Evolutionary conservation across 163 green algal species (phyloP).

Genomic region (Scenedesmus sp.): DNA sequence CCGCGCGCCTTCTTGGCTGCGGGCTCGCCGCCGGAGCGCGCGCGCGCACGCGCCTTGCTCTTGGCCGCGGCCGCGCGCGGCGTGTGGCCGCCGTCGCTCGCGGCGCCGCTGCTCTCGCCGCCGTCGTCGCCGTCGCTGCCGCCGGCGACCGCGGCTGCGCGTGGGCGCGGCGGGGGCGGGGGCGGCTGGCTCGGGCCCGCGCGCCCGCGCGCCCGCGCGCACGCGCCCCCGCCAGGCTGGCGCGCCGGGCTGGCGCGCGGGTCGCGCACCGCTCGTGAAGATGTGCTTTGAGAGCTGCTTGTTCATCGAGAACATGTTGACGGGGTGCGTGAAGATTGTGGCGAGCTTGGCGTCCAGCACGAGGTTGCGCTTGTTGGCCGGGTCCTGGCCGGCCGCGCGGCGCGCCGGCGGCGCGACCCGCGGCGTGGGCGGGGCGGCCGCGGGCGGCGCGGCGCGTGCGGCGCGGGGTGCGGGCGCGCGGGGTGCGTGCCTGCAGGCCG

Average conservation of each 20-base stretch:
- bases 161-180: too few relatives aligned
- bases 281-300: conserved; percentile 64
- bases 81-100: not conserved
- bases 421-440: too few relatives aligned
- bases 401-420: not conserved
- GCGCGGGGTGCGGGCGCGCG: too few relatives aligned
- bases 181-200: not conserved
- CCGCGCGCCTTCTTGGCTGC: conserved; percentile 25
- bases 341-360: conserved; percentile 61
- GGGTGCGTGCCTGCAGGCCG: conserved; percentile 59
- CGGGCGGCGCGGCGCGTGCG: too few relatives aligned
- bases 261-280: conserved; percentile 21
- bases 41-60: conserved; percentile 25
- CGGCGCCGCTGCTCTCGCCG: not conserved
- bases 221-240: too few relatives aligned
- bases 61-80: not conserved
- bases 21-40: not conserved
- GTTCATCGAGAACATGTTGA: conserved; percentile 75
- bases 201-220: too few relatives aligned
- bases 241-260: too few relatives aligned
- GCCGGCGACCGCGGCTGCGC: not conserved
- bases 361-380: conserved; percentile 67
- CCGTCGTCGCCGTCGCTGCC: not conserved
- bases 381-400: conserved; percentile 50
- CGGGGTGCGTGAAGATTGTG: conserved; percentile 59